These are phyloP conservation scores for Gastroboletus turbinatus DNA, from an alignment of 1,284 basidiomycete genomes.

Conservation along the genomic window DNA sequence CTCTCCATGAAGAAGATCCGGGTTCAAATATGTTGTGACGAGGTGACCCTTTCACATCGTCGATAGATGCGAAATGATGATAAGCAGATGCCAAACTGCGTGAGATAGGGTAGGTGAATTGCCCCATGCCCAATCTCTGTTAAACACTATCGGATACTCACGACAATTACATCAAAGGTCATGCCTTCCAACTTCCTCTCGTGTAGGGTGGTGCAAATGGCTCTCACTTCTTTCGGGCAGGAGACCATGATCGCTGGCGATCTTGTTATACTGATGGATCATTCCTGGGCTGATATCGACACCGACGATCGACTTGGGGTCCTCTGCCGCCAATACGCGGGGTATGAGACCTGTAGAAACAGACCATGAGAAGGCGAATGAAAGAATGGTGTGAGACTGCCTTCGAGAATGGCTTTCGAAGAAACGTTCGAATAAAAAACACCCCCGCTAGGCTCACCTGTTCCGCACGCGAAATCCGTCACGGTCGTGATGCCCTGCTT, in stretches of 20 bases:
- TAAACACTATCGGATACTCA: constrained; percentile 30
- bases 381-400: background rate
- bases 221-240: constrained; percentile 57
- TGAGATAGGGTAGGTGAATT: constrained; percentile 13
- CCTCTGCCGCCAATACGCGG: constrained; percentile 49
- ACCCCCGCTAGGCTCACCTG: constrained; percentile 40
- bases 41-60: constrained; percentile 52
- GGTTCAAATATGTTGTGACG: constrained; percentile 51
- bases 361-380: background rate
- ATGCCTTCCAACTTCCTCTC: constrained; percentile 45
- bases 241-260: constrained; percentile 57
- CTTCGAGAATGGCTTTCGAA: background rate
- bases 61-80: constrained; percentile 61
- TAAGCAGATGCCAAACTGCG: constrained; percentile 67
- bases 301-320: constrained; percentile 58
- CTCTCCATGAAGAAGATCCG: constrained; percentile 44
- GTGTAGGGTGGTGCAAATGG: constrained; percentile 45
- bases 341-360: constrained; percentile 52
- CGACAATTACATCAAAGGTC: constrained; percentile 64
- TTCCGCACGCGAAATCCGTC: constrained; percentile 73
- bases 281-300: constrained; percentile 68
- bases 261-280: constrained; percentile 63
- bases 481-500: constrained; percentile 54
- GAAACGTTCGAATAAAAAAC: background rate
- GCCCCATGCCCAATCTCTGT: background rate